Evolutionary conservation across 805 yeast genomes (phyloP), one percentile per base, ranked within the genome.

Genomic region (Candida quercuum): DNA sequence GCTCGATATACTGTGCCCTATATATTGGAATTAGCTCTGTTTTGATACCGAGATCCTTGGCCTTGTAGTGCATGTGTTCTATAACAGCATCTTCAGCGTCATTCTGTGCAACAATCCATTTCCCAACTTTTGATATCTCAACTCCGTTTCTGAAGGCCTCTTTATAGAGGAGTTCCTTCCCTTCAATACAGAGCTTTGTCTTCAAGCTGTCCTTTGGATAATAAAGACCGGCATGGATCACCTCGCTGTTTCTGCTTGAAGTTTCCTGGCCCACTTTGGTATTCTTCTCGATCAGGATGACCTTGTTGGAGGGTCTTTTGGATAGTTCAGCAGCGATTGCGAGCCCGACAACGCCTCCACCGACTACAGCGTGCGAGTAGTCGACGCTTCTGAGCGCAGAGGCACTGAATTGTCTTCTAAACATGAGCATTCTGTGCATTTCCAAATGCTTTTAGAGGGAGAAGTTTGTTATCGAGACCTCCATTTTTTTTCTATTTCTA

Each of bases 241-340:
- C 97, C 53, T 89, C 97, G 2, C 95, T 84, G 64, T 88, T 88
- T 36, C 96, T 66, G n/a, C 91, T 73, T 6, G 94, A 81, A 0
- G 95, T 86, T 50, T 88, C 96, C 47, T 74, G 71, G 2, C 96
- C 96, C 34, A 77, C 56, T 25, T 66, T 66, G 1, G 61, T 57
- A 55, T 87, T 76, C 51, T 82, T 77, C 49, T 88, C 97, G 2
- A 88, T 56, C 9, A 89, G 54, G 1, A 84, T 57, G 0, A 87
- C 87, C 5, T 61, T 62, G 39, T 72, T 71, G 5, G 67, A 57
- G n/a, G 67, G 45, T 3, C 58, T 51, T 35, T 64, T 59, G 29
- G 76, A 63, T 23, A 88, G 63, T 46, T 82, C 81, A 1, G 91
- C 76, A 1, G 85, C 95, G 38, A 86, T 70, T 1, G 96, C 86